Percentiles rank a stretch among this genome's conserved stretches.
phyloP scores from a whole-genome alignment of 2,329 filamentous ascomycete species.

The Xylariaceae sp. region DNA sequence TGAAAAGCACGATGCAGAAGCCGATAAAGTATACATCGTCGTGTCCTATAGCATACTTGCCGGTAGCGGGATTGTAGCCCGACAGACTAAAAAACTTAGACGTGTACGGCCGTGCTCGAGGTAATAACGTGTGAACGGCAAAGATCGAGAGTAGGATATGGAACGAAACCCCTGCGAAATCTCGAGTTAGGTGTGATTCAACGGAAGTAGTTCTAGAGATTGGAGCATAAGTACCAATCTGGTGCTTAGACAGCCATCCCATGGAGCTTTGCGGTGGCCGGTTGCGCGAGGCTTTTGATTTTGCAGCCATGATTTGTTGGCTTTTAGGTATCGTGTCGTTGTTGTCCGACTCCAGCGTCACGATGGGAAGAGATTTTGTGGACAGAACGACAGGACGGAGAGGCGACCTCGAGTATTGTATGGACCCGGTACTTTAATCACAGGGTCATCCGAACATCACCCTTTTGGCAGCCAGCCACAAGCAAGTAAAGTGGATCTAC shows the following conservation, averaged over 20 bases:
- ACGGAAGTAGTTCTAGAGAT: neutral
- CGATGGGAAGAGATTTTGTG: neutral
- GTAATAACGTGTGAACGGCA: constrained; percentile 72
- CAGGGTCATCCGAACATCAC: neutral
- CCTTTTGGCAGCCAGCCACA: neutral
- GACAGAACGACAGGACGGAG: neutral
- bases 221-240: constrained; percentile 11
- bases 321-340: neutral
- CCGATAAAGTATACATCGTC: constrained; percentile 72
- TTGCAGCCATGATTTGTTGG: constrained; percentile 10
- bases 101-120: constrained; percentile 67
- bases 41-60: constrained; percentile 66
- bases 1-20: constrained; percentile 76
- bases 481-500: neutral
- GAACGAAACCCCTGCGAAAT: constrained; percentile 62
- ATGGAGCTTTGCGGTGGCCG: constrained; percentile 11
- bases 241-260: constrained; percentile 16
- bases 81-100: constrained; percentile 79
- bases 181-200: constrained; percentile 3
- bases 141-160: constrained; percentile 75
- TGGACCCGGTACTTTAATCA: neutral
- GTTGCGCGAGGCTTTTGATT: constrained; percentile 2
- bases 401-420: neutral
- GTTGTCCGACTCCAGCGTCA: constrained; percentile 2
- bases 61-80: constrained; percentile 65